Percentiles rank a stretch among this genome's conserved stretches.
These are phyloP conservation scores for Penicillium daleae DNA, from an alignment of 495 filamentous ascomycete genomes.

Conservation along the genomic window DNA sequence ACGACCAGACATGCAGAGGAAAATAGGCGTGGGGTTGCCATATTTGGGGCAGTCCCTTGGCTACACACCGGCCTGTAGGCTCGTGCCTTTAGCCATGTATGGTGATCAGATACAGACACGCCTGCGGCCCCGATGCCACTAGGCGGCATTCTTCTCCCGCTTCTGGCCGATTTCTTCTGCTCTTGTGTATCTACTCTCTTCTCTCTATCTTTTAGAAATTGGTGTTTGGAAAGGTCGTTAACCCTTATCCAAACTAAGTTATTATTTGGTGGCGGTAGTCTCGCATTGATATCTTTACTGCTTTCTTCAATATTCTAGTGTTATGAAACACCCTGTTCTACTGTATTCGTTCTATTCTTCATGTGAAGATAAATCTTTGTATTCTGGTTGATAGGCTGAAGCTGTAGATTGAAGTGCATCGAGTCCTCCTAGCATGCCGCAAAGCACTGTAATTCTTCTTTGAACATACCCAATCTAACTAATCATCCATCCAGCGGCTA, in stretches of 20 bases:
- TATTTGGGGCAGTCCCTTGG: neutral
- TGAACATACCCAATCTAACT: neutral
- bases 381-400: neutral
- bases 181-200: conserved; percentile 25
- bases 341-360: neutral
- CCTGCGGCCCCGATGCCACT: conserved; percentile 8
- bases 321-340: neutral
- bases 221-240: conserved; percentile 17
- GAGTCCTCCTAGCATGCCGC: neutral
- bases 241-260: conserved; percentile 1
- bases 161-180: conserved; percentile 14
- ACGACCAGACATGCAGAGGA: conserved; percentile 2
- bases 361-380: no score
- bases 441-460: neutral
- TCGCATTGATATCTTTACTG: neutral
- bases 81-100: conserved; percentile 8
- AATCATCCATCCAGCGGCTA: neutral
- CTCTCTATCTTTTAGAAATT: conserved; percentile 9
- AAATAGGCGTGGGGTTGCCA: neutral
- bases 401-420: neutral
- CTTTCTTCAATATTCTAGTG: neutral
- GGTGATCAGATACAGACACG: conserved; percentile 1
- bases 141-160: conserved; percentile 15
- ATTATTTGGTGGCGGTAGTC: neutral
- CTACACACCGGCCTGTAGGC: neutral